Conservation (phyloP, 1,284 basidiomycete species). For the Microbotryum silenes-acaulis region DNA sequence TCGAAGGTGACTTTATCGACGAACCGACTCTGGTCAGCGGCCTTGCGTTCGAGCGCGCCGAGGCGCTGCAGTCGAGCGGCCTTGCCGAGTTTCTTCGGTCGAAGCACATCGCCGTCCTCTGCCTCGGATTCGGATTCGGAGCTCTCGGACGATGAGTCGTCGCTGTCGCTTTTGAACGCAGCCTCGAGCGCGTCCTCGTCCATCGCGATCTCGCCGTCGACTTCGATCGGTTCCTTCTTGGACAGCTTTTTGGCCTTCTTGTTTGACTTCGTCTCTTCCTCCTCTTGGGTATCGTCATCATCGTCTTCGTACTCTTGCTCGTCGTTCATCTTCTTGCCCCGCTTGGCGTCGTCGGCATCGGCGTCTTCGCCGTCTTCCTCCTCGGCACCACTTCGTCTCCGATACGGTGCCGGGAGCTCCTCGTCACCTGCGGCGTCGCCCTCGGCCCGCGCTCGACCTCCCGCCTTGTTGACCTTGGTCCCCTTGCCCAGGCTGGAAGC, state of each 20-base stretch:
- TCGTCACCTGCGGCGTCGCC: constrained; percentile 47
- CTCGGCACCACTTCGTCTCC: constrained; percentile 23
- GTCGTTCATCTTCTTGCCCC: constrained; percentile 21
- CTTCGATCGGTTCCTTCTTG: constrained; percentile 39
- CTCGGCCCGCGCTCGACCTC: constrained; percentile 6
- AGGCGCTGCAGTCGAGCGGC: constrained; percentile 39
- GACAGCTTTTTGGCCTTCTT: too few species aligned
- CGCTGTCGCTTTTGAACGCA: constrained; percentile 44
- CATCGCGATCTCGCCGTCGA: constrained; percentile 51
- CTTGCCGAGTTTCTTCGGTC: constrained; percentile 42
- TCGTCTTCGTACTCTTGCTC: constrained; percentile 37
- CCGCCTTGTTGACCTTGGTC: constrained; percentile 12
- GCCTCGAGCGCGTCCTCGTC: constrained; percentile 56
- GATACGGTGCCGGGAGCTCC: constrained; percentile 35
- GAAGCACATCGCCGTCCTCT: constrained; percentile 42
- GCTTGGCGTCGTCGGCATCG: constrained; percentile 52
- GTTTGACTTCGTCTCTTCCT: constrained; percentile 30
- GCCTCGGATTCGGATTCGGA: constrained; percentile 31
- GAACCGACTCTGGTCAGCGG: constrained; percentile 49
- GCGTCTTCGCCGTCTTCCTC: constrained; percentile 44
- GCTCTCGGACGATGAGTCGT: constrained; percentile 32
- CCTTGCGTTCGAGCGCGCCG: constrained; percentile 42
- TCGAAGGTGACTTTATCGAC: constrained; percentile 66
- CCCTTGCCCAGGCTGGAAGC: constrained; percentile 43
- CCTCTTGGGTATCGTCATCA: constrained; percentile 46